A percentile compares a stretch with the other conserved stretches of the same genome.
Conservation (phyloP, 768 basidiomycete species). For the Hypholoma fasciculare region DNA sequence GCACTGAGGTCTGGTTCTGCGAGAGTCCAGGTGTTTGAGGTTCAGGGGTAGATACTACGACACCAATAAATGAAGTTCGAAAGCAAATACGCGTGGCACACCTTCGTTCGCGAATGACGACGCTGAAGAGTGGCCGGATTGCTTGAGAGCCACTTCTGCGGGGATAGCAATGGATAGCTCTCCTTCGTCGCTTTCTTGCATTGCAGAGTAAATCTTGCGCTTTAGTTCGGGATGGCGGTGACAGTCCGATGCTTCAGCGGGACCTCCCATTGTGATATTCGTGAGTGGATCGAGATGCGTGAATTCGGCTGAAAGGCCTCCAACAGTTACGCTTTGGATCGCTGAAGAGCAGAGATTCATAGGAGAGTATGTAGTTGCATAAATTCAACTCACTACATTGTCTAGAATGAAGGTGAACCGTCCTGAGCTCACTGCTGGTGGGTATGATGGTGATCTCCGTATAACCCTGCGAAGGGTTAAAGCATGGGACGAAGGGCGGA, state of each 20-base stretch:
- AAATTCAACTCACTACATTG: constrained; percentile 69
- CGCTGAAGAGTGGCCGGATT: constrained; percentile 49
- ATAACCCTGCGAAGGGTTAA: constrained; percentile 63
- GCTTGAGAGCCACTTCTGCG: constrained; percentile 64
- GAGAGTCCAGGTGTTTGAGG: constrained; percentile 63
- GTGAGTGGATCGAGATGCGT: constrained; percentile 74
- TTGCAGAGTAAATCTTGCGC: constrained; percentile 85
- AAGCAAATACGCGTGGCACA: constrained; percentile 3
- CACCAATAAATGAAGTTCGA: neutral
- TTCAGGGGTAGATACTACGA: constrained; percentile 75
- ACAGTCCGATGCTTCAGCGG: constrained; percentile 66
- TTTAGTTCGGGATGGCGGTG: constrained; percentile 93
- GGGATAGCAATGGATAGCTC: constrained; percentile 91
- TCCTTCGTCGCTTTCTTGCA: constrained; percentile 91
- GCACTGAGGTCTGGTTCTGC: constrained; percentile 32
- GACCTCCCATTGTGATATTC: constrained; percentile 55
- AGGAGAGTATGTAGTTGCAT: neutral
- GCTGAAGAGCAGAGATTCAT: constrained; percentile 37
- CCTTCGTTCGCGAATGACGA: constrained; percentile 53
- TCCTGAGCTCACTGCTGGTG: constrained; percentile 72
- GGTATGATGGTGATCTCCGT: constrained; percentile 92
- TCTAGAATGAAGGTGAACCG: constrained; percentile 85
- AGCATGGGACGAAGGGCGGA: constrained; percentile 17
- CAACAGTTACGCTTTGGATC: constrained; percentile 73
- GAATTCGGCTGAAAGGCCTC: constrained; percentile 73